Evolutionary conservation across 192 early-diverging fungal genomes (phyloP).

Genomic region (Podila clonocystis): DNA sequence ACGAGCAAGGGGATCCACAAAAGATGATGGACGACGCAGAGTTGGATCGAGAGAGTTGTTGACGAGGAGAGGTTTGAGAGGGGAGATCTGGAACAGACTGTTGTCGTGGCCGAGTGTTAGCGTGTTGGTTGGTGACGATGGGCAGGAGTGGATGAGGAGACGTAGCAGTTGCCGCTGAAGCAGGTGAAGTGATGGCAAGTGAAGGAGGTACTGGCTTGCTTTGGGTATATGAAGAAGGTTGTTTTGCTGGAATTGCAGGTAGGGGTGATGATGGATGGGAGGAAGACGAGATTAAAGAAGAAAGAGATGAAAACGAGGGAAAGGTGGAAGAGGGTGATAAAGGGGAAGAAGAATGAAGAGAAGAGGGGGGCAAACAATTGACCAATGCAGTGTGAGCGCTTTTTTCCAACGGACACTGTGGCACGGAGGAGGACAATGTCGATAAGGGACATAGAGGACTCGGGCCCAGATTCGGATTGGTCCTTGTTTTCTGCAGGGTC

Average conservation of each 20-base stretch:
- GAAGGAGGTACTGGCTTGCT: not conserved
- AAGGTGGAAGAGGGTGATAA: not conserved
- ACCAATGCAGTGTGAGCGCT: not conserved
- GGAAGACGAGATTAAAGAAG: slow-evolving; percentile 8
- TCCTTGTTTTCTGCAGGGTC: not conserved
- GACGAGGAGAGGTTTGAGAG: not conserved
- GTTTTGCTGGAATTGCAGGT: not conserved
- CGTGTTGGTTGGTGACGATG: not conserved
- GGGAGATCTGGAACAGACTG: slow-evolving; percentile 2
- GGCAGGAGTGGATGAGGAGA: not conserved
- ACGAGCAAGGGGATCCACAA: slow-evolving; percentile 8
- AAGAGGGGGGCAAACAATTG: not conserved
- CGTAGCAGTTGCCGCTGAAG: not conserved
- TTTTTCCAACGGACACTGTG: not conserved
- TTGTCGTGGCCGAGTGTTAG: not conserved
- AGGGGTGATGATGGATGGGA: not conserved
- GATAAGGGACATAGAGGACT: not conserved
- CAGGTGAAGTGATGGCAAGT: not conserved
- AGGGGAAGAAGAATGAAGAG: not conserved
- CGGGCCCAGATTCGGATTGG: too few relatives aligned
- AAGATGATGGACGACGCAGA: slow-evolving; percentile 10
- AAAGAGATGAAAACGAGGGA: not conserved
- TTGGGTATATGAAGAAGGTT: not conserved
- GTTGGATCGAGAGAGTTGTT: not conserved
- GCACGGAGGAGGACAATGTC: not conserved